phyloP scores from a whole-genome alignment of 257 asterid species.

The Penstemon barbatus region DNA sequence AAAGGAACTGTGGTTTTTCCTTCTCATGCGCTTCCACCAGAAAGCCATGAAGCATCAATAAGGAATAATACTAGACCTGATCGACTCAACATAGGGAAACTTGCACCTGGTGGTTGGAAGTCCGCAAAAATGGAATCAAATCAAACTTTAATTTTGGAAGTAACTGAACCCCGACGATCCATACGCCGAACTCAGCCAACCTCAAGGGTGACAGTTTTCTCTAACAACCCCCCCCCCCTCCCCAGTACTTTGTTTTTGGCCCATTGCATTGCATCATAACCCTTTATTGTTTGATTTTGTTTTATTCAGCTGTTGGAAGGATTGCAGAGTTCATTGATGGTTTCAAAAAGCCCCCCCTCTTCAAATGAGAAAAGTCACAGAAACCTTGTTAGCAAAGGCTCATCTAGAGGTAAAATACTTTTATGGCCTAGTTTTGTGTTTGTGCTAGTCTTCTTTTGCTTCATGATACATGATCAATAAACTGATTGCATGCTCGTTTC shows the following conservation, averaged over 20 bases:
- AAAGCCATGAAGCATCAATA: constrained; percentile 43
- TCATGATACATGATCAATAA: neutral
- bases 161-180: constrained; percentile 85
- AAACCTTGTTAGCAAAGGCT: constrained; percentile 46
- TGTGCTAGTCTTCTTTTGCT: neutral
- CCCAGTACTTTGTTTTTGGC: neutral
- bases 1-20: constrained; percentile 45
- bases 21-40: constrained; percentile 48
- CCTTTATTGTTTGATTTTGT: constrained; percentile 24
- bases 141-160: constrained; percentile 48
- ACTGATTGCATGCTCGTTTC: constrained; percentile 15
- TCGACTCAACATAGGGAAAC: constrained; percentile 55
- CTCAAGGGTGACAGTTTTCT: constrained; percentile 63
- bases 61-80: constrained; percentile 44
- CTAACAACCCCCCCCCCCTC: neutral
- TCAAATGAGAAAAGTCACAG: constrained; percentile 70
- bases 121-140: constrained; percentile 43
- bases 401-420: constrained; percentile 45
- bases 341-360: constrained; percentile 64
- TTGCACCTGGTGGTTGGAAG: constrained; percentile 47
- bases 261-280: constrained; percentile 1
- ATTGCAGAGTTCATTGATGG: constrained; percentile 71
- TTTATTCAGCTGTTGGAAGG: constrained; percentile 85
- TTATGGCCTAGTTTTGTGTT: neutral
- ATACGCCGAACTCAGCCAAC: constrained; percentile 96